Evolutionary conservation across 2,329 filamentous ascomycete genomes (phyloP).

Genomic region (Colletotrichum falcatum): DNA sequence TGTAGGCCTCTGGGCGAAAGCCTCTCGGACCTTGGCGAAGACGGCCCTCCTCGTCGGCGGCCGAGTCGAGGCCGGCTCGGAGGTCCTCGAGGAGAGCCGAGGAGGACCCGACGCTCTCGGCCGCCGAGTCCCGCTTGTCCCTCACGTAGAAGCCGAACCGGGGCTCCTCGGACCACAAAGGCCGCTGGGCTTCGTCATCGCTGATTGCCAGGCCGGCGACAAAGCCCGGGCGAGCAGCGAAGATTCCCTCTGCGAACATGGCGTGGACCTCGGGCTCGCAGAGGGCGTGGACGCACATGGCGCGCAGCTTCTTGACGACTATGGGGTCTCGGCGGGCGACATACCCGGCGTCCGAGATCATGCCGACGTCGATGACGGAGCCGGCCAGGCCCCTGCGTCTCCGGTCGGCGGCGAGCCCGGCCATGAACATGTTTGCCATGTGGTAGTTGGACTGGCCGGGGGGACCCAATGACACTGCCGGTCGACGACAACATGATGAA

Average conservation of each 20-base stretch:
- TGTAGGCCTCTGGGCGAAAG: constrained; percentile 13
- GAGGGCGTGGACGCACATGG: constrained; percentile 28
- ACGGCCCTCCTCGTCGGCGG: not conserved
- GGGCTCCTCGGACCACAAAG: constrained; percentile 21
- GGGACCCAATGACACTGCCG: constrained; percentile 44
- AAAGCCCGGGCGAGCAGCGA: constrained; percentile 48
- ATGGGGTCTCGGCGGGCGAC: constrained; percentile 43
- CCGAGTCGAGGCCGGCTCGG: not conserved
- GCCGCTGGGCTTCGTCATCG: constrained; percentile 9
- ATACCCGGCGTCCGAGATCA: constrained; percentile 56
- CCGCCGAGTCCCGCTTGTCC: not conserved
- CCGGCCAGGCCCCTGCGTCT: constrained; percentile 52
- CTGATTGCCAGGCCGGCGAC: constrained; percentile 42
- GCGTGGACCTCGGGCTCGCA: constrained; percentile 38
- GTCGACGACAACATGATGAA: constrained; percentile 50
- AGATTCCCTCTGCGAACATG: constrained; percentile 56
- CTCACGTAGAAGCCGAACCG: constrained; percentile 13
- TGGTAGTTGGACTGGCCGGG: constrained; percentile 57
- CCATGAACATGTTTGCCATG: constrained; percentile 59
- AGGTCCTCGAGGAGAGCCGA: not conserved
- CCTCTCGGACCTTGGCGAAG: not conserved
- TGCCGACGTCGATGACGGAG: constrained; percentile 53
- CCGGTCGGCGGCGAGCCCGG: constrained; percentile 50
- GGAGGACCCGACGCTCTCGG: not conserved
- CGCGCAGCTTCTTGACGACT: constrained; percentile 15